Evolutionary conservation across 2,329 filamentous ascomycete species (phyloP).

Genomic region (Fusarium anthophilum): DNA sequence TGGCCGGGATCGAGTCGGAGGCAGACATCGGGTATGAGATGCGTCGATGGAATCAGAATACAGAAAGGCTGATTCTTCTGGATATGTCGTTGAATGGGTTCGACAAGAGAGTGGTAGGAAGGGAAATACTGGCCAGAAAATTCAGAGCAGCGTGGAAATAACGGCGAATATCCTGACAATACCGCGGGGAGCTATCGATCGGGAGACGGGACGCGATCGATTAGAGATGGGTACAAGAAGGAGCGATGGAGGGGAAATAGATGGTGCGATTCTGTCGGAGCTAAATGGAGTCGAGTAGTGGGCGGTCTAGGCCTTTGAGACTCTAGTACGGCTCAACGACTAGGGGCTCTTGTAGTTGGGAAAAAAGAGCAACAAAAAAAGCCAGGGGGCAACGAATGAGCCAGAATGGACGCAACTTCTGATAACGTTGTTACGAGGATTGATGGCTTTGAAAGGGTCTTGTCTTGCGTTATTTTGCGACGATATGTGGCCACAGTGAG

Average conservation of each 20-base stretch:
- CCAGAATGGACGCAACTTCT: constrained; percentile 3
- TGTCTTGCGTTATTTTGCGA: not conserved
- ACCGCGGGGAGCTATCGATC: constrained; percentile 34
- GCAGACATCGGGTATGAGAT: constrained; percentile 34
- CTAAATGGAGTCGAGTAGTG: constrained; percentile 39
- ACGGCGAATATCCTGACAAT: constrained; percentile 23
- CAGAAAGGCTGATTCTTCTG: not conserved
- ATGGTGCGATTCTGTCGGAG: constrained; percentile 43
- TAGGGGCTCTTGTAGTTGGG: constrained; percentile 20
- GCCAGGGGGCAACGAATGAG: constrained; percentile 1
- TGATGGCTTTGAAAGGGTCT: not conserved
- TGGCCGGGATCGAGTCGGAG: constrained; percentile 54
- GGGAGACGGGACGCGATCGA: constrained; percentile 39
- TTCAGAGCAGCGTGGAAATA: constrained; percentile 27
- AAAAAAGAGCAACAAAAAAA: constrained; percentile 17
- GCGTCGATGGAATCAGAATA: constrained; percentile 5
- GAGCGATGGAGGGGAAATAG: constrained; percentile 39
- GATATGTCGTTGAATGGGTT: not conserved
- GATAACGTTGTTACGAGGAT: constrained; percentile 7
- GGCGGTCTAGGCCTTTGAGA: constrained; percentile 39
- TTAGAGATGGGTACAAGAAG: constrained; percentile 40
- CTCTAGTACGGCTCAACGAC: constrained; percentile 27
- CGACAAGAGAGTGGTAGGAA: not conserved
- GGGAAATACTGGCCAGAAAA: constrained; percentile 8
- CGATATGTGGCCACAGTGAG: not conserved